Base-by-base conservation (phyloP, 768 basidiomycete genomes). In the Lenzites betulinus region DNA sequence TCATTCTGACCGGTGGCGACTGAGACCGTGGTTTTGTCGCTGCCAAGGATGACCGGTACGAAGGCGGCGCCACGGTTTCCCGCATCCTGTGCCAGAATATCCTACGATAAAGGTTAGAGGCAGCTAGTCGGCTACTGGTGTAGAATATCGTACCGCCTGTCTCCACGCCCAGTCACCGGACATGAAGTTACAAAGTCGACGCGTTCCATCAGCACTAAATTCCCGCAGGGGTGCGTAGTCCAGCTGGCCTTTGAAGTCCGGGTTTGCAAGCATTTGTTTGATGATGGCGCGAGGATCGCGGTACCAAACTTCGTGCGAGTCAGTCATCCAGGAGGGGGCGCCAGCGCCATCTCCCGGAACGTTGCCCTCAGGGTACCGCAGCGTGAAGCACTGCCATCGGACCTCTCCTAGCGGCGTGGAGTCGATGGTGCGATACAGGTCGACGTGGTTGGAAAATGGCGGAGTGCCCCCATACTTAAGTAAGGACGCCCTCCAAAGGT, bases 1-100 rank as follows among this genome's bases (percentile, higher is more conserved):
- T 70, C 63, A n/a, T 63, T 63, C 4, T 70, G 54, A 1, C 69
- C 67, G 0, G 69, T 70, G 7, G 59, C 61, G 13, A 70, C 62
- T 20, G 69, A 68, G 0, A 70, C 69, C 4, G 67, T 68, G 1
- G 69, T 70, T 42, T 70, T 70, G 48, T 70, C 69, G 36, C 67
- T 68, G 7, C 67, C 67, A 15, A 66, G 53, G 33, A 69, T 64
- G n/a, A 62, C 43, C 1, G 66, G 64, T 9, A 22, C 20, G 12
- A 44, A 44, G 2, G 12, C 12, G 9, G 43, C n/a, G 7, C 43
- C 43, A n/a, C 22, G 2, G 43, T n/a, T 44, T 8, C 4, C 15
- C 18, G 15, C 18, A 12, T 3, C 3, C 6, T n/a, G 7, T 8
- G 16, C 23, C 5, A n/a, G 7, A 12, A 44, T 44, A 12, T 44